These are phyloP conservation scores for Gentiana macrophylla DNA, from an alignment of 257 asterid species.

Conservation along the genomic window DNA sequence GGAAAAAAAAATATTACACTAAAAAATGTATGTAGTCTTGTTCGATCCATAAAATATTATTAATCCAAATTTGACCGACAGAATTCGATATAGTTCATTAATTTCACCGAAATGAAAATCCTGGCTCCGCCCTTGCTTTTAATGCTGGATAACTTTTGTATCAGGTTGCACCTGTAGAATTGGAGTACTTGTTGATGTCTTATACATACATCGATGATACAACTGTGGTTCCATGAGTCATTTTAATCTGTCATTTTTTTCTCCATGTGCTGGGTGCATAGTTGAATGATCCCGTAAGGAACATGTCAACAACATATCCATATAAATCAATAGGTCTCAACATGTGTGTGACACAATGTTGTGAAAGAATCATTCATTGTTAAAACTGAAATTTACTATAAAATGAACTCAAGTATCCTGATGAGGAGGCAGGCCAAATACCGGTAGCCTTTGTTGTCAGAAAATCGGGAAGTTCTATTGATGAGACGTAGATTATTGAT, in stretches of 20 bases:
- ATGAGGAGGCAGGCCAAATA: slow-evolving; percentile 45
- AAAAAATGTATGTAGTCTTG: too few relatives aligned
- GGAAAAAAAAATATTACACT: too few relatives aligned
- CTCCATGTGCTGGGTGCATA: not conserved
- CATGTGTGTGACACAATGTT: too few relatives aligned
- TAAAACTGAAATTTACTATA: not conserved
- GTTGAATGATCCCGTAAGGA: slow-evolving; percentile 6
- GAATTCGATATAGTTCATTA: too few relatives aligned
- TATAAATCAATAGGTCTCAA: too few relatives aligned
- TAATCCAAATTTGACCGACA: too few relatives aligned
- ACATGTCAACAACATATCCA: slow-evolving; percentile 39
- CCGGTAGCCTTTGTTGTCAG: slow-evolving; percentile 47
- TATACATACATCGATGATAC: slow-evolving; percentile 32
- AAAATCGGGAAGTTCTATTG: slow-evolving; percentile 24
- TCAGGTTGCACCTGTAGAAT: slow-evolving; percentile 56
- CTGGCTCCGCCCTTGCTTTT: not conserved
- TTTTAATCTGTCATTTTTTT: slow-evolving; percentile 1
- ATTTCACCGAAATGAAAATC: too few relatives aligned
- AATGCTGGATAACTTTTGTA: not conserved
- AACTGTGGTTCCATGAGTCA: slow-evolving; percentile 38
- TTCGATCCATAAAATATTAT: too few relatives aligned
- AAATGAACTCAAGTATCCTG: slow-evolving; percentile 29
- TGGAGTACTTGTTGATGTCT: slow-evolving; percentile 42
- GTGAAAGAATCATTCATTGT: not conserved
- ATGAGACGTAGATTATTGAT: slow-evolving; percentile 26